Evolutionary conservation across 495 filamentous ascomycete genomes (phyloP), one percentile per base, ranked within the genome.

Genomic region (Margaritispora aquatica): DNA sequence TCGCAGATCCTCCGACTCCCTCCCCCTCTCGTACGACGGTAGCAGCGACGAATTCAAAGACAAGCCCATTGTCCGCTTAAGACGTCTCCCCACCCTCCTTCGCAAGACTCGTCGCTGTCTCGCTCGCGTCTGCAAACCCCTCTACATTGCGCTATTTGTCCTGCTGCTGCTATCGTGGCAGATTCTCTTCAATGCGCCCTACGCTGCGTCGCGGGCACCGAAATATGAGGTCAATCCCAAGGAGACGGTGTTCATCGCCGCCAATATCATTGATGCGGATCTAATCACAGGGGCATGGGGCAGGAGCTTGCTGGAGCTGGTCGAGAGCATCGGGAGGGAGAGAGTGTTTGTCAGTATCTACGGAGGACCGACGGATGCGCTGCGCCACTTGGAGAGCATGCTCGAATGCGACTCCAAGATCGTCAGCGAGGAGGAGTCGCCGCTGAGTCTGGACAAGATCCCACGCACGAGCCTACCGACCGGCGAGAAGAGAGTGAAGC

Each of bases 211-310:
- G 21, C n/a, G 55, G 8, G 59, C 60, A 19, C 58, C 65, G 1
- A 2, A 23, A 5, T 65, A 62, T 19, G 36, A 38, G 7, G 27
- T 59, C 63, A 71, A 78, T 1, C 66, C 75, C 21, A 74, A 81
- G 38, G 84, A 90, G 66, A 87, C 84, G 60, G 75, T 92, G 17
- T 92, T 89, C 68, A 88, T 93, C 57, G 86, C 85, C 5, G 84
- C 86, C 17, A 90, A 84, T 64, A 76, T 93, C 46, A 86, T 89
- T 65, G 86, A 94, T 64, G 74, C 72, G 11, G 75, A 68, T 15
- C 70, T 93, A 23, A 80, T 85, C 0, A 68, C 74, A 2, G 87
- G 88, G 2, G 74, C 74, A 55, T 92, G 88, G 89, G 89, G 87
- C 0, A 63, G 77, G 57, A 74, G 78, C 13, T 69, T 93, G 0